Base-by-base conservation (phyloP, 176 grass and related monocot species). In the Oryza nivara region DNA sequence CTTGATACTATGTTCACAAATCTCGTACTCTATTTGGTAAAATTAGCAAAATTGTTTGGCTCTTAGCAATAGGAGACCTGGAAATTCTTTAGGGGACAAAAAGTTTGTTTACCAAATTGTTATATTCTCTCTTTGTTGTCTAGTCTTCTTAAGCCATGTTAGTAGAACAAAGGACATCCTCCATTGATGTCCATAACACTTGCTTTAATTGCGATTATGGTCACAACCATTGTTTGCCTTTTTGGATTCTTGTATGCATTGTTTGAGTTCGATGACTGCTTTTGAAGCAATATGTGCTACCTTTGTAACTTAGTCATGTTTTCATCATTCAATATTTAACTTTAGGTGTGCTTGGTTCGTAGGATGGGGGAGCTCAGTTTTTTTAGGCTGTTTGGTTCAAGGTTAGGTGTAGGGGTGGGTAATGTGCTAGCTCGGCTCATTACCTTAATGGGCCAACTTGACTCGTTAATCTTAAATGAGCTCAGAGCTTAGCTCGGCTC, bases 21-120 rank as follows among this genome's bases (percentile, higher is more conserved):
- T 73, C 64, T 78, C 51, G n/a, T 78, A 83, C 67, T 78, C 43
- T 38, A 65, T 74, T 73, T 73, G 28, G 14, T 79, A 76, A 70
- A 28, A 46, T 23, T 85, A 75, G 70, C 41, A 69, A 69, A 75
- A 25, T 76, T 79, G 7, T 75, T 84, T 10, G 35, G 6, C n/a
- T 19, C 13, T 11, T 40, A 43, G 67, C 34, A 1, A 30, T 70
- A 64, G 30, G 70, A 70, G 3, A 76, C 43, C 68, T 11, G 11
- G 43, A 49, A 19, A 70, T 84, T 80, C 38, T 38, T 71, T 74
- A 17, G 49, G 14, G 11, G 6, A 76, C 49, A 13, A 11, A n/a
- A 80, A 32, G 45, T 12, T 66, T 65, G n/a, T 11, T 64, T 82
- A 73, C 54, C 52, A 32, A 73, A 82, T 44, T 61, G 23, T 14